A percentile compares a stretch with the other conserved stretches of the same genome.
These are phyloP conservation scores for Fusarium floridanum DNA, from an alignment of 2,329 filamentous ascomycete species.

Conservation along the genomic window DNA sequence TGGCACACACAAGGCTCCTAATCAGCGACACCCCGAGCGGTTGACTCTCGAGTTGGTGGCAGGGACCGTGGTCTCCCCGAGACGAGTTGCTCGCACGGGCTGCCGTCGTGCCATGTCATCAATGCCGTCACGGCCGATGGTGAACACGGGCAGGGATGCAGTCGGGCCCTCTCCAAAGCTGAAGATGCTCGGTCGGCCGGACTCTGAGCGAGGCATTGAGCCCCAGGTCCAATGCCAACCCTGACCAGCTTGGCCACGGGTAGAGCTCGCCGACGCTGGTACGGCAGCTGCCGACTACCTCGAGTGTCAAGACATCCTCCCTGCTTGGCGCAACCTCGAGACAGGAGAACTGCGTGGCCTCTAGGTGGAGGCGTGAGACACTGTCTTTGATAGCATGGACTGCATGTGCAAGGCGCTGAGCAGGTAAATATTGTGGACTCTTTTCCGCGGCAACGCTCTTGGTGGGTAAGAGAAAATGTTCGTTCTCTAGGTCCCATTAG, in stretches of 20 bases:
- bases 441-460: constrained; percentile 36
- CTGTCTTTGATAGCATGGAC: constrained; percentile 36
- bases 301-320: constrained; percentile 34
- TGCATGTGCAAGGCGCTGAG: constrained; percentile 15
- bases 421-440: constrained; percentile 28
- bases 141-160: constrained; percentile 4
- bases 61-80: constrained; percentile 30
- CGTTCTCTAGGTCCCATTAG: constrained; percentile 7
- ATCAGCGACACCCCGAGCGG: constrained; percentile 9
- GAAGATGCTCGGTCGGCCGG: constrained; percentile 17
- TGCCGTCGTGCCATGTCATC: constrained; percentile 6
- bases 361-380: constrained; percentile 44
- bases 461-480: constrained; percentile 13
- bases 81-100: constrained; percentile 20
- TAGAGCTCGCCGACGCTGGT: constrained; percentile 16
- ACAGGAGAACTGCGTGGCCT: constrained; percentile 27
- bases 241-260: constrained; percentile 25
- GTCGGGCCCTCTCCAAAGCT: constrained; percentile 11
- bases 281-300: constrained; percentile 18
- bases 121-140: constrained; percentile 2
- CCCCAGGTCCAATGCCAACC: constrained; percentile 12
- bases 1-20: constrained; percentile 16
- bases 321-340: constrained; percentile 31
- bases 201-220: constrained; percentile 23
- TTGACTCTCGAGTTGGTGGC: constrained; percentile 18